Conservation (phyloP, 345 rosid species). For the Raphanus sativus region DNA sequence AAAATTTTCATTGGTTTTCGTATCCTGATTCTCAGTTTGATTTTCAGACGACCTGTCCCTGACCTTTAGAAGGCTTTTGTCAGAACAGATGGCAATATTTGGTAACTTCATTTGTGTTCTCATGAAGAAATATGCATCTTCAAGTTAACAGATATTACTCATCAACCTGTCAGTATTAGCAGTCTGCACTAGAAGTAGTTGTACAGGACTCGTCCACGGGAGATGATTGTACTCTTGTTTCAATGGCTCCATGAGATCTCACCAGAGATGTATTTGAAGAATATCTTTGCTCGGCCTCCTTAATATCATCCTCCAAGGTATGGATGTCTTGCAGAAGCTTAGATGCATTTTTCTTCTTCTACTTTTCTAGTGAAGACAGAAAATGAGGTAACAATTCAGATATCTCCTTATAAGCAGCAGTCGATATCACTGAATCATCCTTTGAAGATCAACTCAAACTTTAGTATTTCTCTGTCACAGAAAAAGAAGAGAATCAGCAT, state of each 20-base stretch:
- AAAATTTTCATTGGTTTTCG: constrained; percentile 40
- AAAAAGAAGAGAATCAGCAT: constrained; percentile 25
- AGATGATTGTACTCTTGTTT: constrained; percentile 34
- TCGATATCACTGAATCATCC: constrained; percentile 36
- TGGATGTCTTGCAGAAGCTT: constrained; percentile 57
- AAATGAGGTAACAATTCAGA: constrained; percentile 65
- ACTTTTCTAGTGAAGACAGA: constrained; percentile 55
- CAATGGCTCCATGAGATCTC: constrained; percentile 33
- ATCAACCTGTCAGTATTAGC: constrained; percentile 51
- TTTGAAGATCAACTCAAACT: constrained; percentile 59
- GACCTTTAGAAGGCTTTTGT: constrained; percentile 44
- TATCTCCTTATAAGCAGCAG: constrained; percentile 50
- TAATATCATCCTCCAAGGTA: constrained; percentile 68
- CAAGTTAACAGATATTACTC: constrained; percentile 63
- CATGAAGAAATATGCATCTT: constrained; percentile 74
- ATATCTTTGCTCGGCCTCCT: constrained; percentile 60
- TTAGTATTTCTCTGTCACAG: constrained; percentile 72
- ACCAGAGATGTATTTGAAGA: constrained; percentile 35
- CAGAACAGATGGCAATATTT: constrained; percentile 40
- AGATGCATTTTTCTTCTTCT: constrained; percentile 61
- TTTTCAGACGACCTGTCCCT: constrained; percentile 41
- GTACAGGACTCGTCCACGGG: constrained; percentile 30
- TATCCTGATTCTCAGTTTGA: constrained; percentile 38
- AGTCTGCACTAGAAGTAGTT: constrained; percentile 36
- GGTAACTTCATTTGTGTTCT: constrained; percentile 53